phyloP scores from a whole-genome alignment of 495 filamentous ascomycete genomes.

The Lasiosphaeria miniovina region DNA sequence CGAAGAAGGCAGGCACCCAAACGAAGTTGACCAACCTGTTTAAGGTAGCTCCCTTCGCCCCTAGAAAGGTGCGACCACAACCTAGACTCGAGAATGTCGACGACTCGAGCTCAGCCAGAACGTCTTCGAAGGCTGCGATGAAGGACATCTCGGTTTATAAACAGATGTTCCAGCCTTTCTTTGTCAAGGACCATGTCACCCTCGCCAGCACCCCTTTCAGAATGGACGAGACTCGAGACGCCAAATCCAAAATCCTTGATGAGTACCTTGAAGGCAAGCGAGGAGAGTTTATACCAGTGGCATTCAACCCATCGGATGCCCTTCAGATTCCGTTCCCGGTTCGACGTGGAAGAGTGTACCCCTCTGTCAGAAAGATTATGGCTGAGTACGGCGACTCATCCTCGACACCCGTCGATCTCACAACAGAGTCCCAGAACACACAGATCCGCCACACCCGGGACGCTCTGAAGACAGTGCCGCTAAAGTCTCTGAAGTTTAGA shows the following conservation, averaged over 20 bases:
- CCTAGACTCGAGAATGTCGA: slow-evolving; percentile 21
- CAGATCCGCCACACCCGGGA: slow-evolving; percentile 43
- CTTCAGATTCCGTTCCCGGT: slow-evolving; percentile 55
- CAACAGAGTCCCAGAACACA: slow-evolving; percentile 44
- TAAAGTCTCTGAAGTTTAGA: slow-evolving; percentile 77
- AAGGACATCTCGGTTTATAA: slow-evolving; percentile 60
- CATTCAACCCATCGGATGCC: slow-evolving; percentile 54
- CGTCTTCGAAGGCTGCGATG: slow-evolving; percentile 23
- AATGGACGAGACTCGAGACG: slow-evolving; percentile 53
- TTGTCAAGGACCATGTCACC: slow-evolving; percentile 61
- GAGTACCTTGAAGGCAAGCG: slow-evolving; percentile 39
- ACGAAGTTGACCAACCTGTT: slow-evolving; percentile 48
- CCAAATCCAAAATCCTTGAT: slow-evolving; percentile 50
- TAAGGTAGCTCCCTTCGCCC: slow-evolving; percentile 44
- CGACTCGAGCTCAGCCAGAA: slow-evolving; percentile 12
- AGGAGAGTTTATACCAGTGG: slow-evolving; percentile 25
- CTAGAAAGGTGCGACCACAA: slow-evolving; percentile 30
- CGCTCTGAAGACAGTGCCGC: slow-evolving; percentile 59
- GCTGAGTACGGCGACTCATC: slow-evolving; percentile 26
- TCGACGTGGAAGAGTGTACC: slow-evolving; percentile 49
- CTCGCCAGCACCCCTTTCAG: slow-evolving; percentile 52
- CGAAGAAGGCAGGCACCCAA: slow-evolving; percentile 57
- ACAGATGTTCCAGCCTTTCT: slow-evolving; percentile 73
- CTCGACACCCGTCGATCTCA: slow-evolving; percentile 24
- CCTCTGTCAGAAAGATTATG: slow-evolving; percentile 67